Conservation (phyloP, 768 basidiomycete species). For the Phlebiopsis flavidoalba region DNA sequence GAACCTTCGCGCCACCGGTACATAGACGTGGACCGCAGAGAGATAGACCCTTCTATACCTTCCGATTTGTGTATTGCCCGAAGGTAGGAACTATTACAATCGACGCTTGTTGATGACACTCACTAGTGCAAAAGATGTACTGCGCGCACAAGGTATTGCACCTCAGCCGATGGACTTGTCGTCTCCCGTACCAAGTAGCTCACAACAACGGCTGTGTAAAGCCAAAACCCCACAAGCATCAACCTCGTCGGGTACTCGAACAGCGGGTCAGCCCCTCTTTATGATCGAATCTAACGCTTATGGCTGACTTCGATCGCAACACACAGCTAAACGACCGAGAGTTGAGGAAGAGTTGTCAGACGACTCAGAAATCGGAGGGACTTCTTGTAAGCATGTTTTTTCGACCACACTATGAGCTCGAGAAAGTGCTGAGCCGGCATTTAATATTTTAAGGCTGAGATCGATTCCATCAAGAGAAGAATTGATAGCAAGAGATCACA, state of each 20-base stretch:
- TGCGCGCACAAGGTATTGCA: not conserved
- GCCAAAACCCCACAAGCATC: no score
- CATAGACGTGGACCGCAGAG: not conserved
- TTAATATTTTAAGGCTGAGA: not conserved
- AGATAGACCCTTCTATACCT: not conserved
- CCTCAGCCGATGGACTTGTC: not conserved
- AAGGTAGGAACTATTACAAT: not conserved
- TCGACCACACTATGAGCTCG: not conserved
- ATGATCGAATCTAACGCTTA: no score
- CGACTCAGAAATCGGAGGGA: not conserved
- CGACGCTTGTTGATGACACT: not conserved
- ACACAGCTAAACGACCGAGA: not conserved
- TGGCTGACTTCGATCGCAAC: no score
- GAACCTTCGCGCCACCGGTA: not conserved
- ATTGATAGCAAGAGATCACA: not conserved
- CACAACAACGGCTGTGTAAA: no score
- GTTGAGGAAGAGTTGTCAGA: not conserved
- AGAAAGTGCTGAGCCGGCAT: not conserved
- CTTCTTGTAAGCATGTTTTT: not conserved
- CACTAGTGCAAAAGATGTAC: not conserved
- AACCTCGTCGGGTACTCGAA: no score
- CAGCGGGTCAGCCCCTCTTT: no score
- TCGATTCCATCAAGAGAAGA: not conserved
- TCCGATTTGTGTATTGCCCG: not conserved
- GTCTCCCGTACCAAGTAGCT: no score